Evolutionary conservation across 805 yeast species (phyloP), one percentile per base, ranked within the genome.

Genomic region (Nakazawaea ernobii): DNA sequence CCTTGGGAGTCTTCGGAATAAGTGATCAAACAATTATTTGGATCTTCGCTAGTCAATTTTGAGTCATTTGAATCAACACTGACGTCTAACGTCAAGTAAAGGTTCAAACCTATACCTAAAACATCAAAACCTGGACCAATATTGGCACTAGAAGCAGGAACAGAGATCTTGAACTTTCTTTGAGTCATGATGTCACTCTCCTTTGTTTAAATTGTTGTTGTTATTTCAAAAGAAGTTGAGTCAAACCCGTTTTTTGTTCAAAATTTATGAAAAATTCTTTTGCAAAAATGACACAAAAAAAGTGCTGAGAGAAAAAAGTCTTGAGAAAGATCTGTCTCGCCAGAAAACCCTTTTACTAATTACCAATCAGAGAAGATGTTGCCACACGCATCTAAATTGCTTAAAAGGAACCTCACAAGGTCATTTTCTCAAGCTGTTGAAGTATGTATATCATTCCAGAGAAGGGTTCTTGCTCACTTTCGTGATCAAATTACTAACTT

Each of bases 101-200:
- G 69, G 52, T 85, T 76, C 54, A 94, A 74, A 40, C 97, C 97
- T 36, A 94, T 84, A 24, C 99, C 99, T 44, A 94, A 70, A 6
- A 94, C 99, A 66, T 94, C 99, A 61, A 92, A 94, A 1, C 99
- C 99, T 8, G 99, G 99, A 8, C 99, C 99, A 45, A 94, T 92
- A 59, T 94, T 94, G 59, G 99, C 99, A 43, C 96, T 86, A 5
- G 98, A 91, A 6, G 98, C 97, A 4, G 99, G 99, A 14, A 92
- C 94, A 46, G 78, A 80, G 55, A 88, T 77, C 39, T 62, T 65
- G 65, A 84, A 84, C 46, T 73, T 69, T 51, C 79, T 73, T n/a
- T 6, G 37, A 15, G 39, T 29, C 49, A 46, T 46, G 13, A 3
- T 35, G 15, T 35, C 17, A 14, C 17, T 35, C 37, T 35, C 14